These are phyloP conservation scores for Prunus mongolica DNA, from an alignment of 306 rosid species.

Conservation along the genomic window DNA sequence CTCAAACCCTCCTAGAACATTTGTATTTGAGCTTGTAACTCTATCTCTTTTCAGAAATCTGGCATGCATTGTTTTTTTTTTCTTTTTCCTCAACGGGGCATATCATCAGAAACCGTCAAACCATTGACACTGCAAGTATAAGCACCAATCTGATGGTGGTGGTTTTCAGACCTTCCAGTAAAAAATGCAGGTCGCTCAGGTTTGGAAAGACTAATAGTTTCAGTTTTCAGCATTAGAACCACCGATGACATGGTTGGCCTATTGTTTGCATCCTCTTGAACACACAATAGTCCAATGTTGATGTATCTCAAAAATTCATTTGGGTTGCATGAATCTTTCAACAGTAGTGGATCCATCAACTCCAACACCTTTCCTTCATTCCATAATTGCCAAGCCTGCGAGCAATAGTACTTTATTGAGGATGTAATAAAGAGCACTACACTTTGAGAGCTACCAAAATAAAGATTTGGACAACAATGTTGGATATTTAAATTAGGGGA, in stretches of 20 bases:
- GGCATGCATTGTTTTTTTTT: not conserved
- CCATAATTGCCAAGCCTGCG: slow-evolving; percentile 51
- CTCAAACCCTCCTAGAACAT: too few relatives aligned
- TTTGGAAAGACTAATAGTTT: not conserved
- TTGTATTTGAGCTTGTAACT: too few relatives aligned
- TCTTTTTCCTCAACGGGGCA: slow-evolving; percentile 8
- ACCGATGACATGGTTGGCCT: slow-evolving; percentile 32
- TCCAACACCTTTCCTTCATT: slow-evolving; percentile 18
- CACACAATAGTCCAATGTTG: slow-evolving; percentile 30
- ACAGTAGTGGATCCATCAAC: slow-evolving; percentile 8
- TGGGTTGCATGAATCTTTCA: not conserved
- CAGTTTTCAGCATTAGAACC: slow-evolving; percentile 19
- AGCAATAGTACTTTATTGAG: not conserved
- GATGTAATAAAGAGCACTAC: not conserved
- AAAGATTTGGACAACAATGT: not conserved
- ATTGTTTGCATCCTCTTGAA: slow-evolving; percentile 20
- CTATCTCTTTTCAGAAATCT: too few relatives aligned
- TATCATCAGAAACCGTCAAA: slow-evolving; percentile 7
- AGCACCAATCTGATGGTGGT: not conserved
- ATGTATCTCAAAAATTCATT: slow-evolving; percentile 15
- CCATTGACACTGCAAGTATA: not conserved
- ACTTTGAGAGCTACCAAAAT: not conserved
- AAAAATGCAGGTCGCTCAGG: slow-evolving; percentile 16
- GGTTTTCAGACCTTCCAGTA: not conserved
- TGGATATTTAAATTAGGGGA: too few relatives aligned